Base-by-base conservation (phyloP, 495 filamentous ascomycete genomes). In the Penicillium cataractarum region DNA sequence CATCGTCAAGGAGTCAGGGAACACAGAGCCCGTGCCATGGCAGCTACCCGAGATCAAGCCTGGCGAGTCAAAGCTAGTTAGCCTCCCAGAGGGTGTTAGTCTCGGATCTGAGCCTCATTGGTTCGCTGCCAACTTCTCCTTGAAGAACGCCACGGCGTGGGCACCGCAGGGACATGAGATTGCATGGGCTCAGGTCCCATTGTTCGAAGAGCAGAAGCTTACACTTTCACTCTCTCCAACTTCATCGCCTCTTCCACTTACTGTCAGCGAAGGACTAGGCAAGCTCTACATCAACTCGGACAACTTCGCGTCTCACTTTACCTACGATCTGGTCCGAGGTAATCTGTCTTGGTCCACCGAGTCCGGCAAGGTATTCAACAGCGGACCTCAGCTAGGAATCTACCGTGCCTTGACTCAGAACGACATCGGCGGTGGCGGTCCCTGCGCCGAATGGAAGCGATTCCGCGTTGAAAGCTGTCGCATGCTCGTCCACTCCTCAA, bases 351-450 rank as follows among this genome's bases (percentile, higher is more conserved):
- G 63, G 68, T 61, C 53, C 32, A 58, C 46, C 10, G 39, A 60
- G 1, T 27, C 37, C 9, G 55, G 64, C 39, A 65, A 61, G 19
- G 46, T 67, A 6, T 60, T 71, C 40, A 40, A 63, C 26, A 60
- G 64, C 44, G 71, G 71, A 12, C 71, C 68, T 12, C 58, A 65
- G 29, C 53, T 73, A 10, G 56, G 58, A 13, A 66, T 73, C 31
- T 69, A 67, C 54, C 68, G 71, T 24, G 65, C 71, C 17, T 46
- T 67, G 56, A 89, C 87, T 1, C 82, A 89, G 70, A 89, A 89
- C 68, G 87, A 90, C 65, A 71, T 75, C 8, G 79, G 82, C 3
- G 62, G 65, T 24, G 71, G 75, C 32, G 78, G 74, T 15, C 60
- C 68, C 27, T 37, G 27, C n/a, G 50, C 63, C 40, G 67, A 67